phyloP scores from a whole-genome alignment of 805 yeast genomes.

The Scheffersomyces ergatensis region DNA sequence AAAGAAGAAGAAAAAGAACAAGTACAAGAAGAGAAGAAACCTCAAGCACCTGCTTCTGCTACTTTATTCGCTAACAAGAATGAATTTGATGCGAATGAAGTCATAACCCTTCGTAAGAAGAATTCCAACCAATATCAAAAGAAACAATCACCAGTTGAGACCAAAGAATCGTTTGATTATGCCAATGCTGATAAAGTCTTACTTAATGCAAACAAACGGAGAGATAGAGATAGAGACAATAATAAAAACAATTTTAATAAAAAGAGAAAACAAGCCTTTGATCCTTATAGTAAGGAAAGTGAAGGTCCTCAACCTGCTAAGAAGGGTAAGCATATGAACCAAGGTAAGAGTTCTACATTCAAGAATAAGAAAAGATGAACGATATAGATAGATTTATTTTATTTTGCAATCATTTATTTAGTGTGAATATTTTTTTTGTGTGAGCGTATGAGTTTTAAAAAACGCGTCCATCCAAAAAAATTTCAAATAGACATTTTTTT shows the following conservation, averaged over 20 bases:
- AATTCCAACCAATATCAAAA: conserved; percentile 6
- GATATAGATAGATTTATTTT: too few relatives aligned
- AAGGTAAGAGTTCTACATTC: conserved; percentile 40
- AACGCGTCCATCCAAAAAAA: too few relatives aligned
- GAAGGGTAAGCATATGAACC: conserved; percentile 32
- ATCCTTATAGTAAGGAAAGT: conserved; percentile 53
- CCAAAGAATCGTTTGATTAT: conserved; percentile 39
- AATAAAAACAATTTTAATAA: too few relatives aligned
- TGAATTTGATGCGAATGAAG: conserved; percentile 29
- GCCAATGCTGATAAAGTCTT: conserved; percentile 41
- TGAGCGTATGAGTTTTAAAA: too few relatives aligned
- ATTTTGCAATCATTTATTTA: too few relatives aligned
- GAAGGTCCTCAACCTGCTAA: conserved; percentile 57
- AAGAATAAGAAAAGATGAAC: conserved; percentile 5
- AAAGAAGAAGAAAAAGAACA: conserved; percentile 4
- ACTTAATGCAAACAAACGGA: conserved; percentile 12
- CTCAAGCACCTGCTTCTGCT: conserved; percentile 1
- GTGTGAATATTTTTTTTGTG: too few relatives aligned
- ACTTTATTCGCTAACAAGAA: conserved; percentile 8
- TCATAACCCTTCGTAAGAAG: conserved; percentile 34
- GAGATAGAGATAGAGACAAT: conserved; percentile 12
- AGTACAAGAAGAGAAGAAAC: conserved; percentile 4
- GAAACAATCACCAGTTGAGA: neutral
- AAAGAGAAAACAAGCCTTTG: conserved; percentile 47
- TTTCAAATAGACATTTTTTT: too few relatives aligned